Evolutionary conservation across 441 rosid genomes (phyloP), one percentile per base, ranked within the genome.

Genomic region (Adansonia grandidieri): DNA sequence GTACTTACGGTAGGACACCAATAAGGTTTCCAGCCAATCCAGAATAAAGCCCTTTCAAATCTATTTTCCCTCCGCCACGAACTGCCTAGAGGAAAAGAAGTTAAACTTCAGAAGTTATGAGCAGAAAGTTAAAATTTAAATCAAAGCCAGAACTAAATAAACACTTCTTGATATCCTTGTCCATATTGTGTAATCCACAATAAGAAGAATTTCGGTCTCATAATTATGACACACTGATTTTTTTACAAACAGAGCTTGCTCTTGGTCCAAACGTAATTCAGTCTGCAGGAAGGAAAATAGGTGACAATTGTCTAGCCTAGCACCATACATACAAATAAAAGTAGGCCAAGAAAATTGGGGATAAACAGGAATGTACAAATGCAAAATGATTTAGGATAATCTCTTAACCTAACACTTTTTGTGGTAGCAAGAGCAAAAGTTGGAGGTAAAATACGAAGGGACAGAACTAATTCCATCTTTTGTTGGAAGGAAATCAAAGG

Each of bases 1-100:
- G 78, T 63, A 86, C 96, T 89, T 83, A 91, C 93, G 93, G 92
- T 78, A 91, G 86, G 82, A 90, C 96, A 22, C 96, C 96, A 72
- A 86, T 92, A 58, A 91, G 82, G 80, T 91, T 91, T 74, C 96
- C 93, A 54, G 90, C 83, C 85, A 91, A 86, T 81, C 96, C 96
- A 77, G 96, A 91, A 87, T 91, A 91, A 67, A 91, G 91, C 80
- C 93, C 96, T 87, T 86, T 86, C 76, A 89, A 81, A 76, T 79
- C 82, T 86, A 91, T 37, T 81, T 89, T 85, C 15, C 89, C 92
- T 77, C 93, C 93, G 68, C 93, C 93, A 54, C 85, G 90, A 82
- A 80, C 91, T 76, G 88, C 93, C 96, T 90, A 83, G 42, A 78
- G 11, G 15, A 44, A 56, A 66, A 68, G 50, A 80, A 73, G 66